These are phyloP conservation scores for Pyrenochaeta sp. DNA, from an alignment of 2,329 filamentous ascomycete species.

Conservation along the genomic window DNA sequence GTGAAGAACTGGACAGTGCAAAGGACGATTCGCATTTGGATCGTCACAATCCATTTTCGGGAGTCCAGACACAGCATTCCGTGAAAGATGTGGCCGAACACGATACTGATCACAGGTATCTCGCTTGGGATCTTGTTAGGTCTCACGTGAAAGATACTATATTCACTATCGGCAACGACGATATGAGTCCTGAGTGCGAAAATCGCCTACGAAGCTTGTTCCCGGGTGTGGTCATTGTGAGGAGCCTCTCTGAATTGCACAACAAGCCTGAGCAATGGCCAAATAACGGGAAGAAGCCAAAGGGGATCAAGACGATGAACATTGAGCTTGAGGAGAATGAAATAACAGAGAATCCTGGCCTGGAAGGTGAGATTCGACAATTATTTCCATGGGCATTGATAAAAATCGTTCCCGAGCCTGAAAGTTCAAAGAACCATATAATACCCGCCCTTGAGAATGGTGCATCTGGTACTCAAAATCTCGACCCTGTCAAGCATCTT, in stretches of 20 bases:
- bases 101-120: not conserved
- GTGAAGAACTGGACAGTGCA: not conserved
- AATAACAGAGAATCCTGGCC: not conserved
- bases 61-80: not conserved
- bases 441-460: not conserved
- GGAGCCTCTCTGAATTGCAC: not conserved
- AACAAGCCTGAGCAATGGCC: not conserved
- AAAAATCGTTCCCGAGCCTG: not conserved
- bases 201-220: slow-evolving; percentile 4
- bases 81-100: not conserved
- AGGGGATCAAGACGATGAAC: slow-evolving; percentile 10
- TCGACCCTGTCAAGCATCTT: slow-evolving; percentile 5
- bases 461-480: not conserved
- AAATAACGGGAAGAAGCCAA: slow-evolving; percentile 2
- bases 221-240: slow-evolving; percentile 5
- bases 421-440: slow-evolving; percentile 3
- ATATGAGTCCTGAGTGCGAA: slow-evolving; percentile 1
- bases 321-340: slow-evolving; percentile 12
- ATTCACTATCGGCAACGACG: slow-evolving; percentile 8
- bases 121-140: slow-evolving; percentile 4
- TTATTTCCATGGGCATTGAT: slow-evolving; percentile 14
- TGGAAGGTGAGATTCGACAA: slow-evolving; percentile 6
- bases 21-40: not conserved
- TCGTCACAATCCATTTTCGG: no score
- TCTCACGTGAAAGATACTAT: slow-evolving; percentile 5